Percentiles rank a stretch among this genome's conserved stretches.
These are phyloP conservation scores for Tetrapisispora fleetii DNA, from an alignment of 805 yeast species.

Conservation along the genomic window DNA sequence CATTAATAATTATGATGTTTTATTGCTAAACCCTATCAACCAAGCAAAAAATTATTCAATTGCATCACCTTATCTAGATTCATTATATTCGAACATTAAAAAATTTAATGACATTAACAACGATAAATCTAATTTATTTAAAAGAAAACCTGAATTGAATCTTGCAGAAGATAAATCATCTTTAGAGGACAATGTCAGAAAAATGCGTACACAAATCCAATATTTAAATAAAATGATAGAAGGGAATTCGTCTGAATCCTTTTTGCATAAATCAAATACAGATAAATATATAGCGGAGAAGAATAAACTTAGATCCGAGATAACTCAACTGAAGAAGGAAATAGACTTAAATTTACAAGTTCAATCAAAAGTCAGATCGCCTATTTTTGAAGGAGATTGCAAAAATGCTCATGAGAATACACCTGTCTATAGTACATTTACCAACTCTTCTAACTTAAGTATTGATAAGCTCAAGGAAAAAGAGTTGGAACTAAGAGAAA, in stretches of 20 bases:
- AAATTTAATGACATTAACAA: slow-evolving; percentile 44
- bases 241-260: slow-evolving; percentile 1
- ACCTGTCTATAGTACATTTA: background rate
- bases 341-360: background rate
- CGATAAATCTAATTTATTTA: slow-evolving; percentile 28
- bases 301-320: background rate
- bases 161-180: slow-evolving; percentile 38
- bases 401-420: background rate
- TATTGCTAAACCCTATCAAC: slow-evolving; percentile 74
- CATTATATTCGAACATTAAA: slow-evolving; percentile 65
- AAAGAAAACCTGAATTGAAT: slow-evolving; percentile 5
- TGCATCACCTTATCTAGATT: slow-evolving; percentile 83
- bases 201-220: slow-evolving; percentile 8
- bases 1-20: slow-evolving; percentile 51
- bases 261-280: background rate
- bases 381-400: no score
- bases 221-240: slow-evolving; percentile 10
- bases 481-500: slow-evolving; percentile 21
- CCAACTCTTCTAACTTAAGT: background rate
- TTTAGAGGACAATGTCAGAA: slow-evolving; percentile 3
- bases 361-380: background rate
- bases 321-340: slow-evolving; percentile 29
- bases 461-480: slow-evolving; percentile 18
- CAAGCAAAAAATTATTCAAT: slow-evolving; percentile 78
- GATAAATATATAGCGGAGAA: background rate